phyloP scores from a whole-genome alignment of 805 yeast genomes.

The Kuraishia piskuri region DNA sequence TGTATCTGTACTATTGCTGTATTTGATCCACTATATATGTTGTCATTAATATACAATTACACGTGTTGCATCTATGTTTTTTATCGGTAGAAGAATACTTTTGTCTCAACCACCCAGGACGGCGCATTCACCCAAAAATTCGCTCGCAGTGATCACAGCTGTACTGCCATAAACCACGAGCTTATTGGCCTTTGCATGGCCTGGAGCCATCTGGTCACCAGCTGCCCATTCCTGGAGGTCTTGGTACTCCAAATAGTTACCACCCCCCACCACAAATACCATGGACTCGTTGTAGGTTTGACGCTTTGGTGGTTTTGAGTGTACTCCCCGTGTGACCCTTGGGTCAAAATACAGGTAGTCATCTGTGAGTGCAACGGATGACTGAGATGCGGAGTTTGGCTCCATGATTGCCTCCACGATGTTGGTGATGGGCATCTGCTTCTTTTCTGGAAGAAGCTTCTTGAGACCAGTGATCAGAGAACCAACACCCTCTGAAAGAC shows the following conservation, averaged over 20 bases:
- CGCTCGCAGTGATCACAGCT: slow-evolving; percentile 58
- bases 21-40: neutral
- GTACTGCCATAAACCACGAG: slow-evolving; percentile 84
- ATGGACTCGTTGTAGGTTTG: slow-evolving; percentile 72
- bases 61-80: neutral
- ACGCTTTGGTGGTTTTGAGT: slow-evolving; percentile 81
- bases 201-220: slow-evolving; percentile 6
- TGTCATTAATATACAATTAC: neutral
- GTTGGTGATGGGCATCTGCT: slow-evolving; percentile 81
- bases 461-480: slow-evolving; percentile 83
- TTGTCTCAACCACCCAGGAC: slow-evolving; percentile 29
- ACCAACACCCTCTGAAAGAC: slow-evolving; percentile 82
- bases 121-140: slow-evolving; percentile 60
- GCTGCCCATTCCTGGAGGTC: slow-evolving; percentile 81
- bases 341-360: slow-evolving; percentile 91
- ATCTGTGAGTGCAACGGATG: slow-evolving; percentile 68
- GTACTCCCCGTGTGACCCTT: slow-evolving; percentile 75
- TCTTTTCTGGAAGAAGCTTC: slow-evolving; percentile 79
- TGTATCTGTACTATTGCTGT: neutral
- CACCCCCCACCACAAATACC: slow-evolving; percentile 95
- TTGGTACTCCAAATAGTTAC: slow-evolving; percentile 89
- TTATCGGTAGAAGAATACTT: neutral
- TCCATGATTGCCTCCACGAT: slow-evolving; percentile 90
- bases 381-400: slow-evolving; percentile 56
- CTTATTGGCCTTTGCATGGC: slow-evolving; percentile 22